Evolutionary conservation across 73 alveolate species (phyloP), one percentile per base, ranked within the genome.

Genomic region (Paraurostyla sp.): DNA sequence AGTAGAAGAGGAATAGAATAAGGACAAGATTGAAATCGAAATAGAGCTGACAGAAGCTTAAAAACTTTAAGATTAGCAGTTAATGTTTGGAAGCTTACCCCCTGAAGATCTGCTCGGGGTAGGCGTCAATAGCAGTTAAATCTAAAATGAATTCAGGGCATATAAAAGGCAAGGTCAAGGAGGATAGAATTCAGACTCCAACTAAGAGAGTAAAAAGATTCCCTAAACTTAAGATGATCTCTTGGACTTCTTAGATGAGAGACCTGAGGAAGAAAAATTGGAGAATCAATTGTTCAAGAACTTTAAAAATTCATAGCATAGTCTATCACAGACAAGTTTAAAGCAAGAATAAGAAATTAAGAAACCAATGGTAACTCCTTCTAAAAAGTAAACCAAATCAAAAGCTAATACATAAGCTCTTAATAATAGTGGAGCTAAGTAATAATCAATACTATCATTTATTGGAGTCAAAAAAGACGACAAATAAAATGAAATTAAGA

Each of bases 181-280:
- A 7, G 82, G 58, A 6, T 22, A 65, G 41, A 18, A 11, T 2
- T 65, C 82, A 7, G 82, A 30, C n/a, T 7, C 13, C 33, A 38
- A 65, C 35, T 56, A 65, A 30, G 41, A 65, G 36, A 6, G 58
- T 38, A 15, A 54, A 54, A 54, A 13, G 25, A 38, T 38, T 7
- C 82, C 82, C 1, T 27, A 65, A 7, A 65, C 60, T 65, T 32
- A 65, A 6, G 82, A 65, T 38, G 82, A 65, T 65, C 36, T 65
- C 6, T 38, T 65, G 6, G 82, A 65, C 16, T 18, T 33, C 25
- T 9, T 65, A 1, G 82, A 65, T 38, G 82, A 65, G 35, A 38
- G 82, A 65, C 13, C 35, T 38, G 58, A 65, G 56, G 82, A 36
- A 1, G 50, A 65, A n/a, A 65, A 38, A 40, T 6, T 38, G 13